These are phyloP conservation scores for Podospora conica DNA, from an alignment of 495 filamentous ascomycete species.

Conservation along the genomic window DNA sequence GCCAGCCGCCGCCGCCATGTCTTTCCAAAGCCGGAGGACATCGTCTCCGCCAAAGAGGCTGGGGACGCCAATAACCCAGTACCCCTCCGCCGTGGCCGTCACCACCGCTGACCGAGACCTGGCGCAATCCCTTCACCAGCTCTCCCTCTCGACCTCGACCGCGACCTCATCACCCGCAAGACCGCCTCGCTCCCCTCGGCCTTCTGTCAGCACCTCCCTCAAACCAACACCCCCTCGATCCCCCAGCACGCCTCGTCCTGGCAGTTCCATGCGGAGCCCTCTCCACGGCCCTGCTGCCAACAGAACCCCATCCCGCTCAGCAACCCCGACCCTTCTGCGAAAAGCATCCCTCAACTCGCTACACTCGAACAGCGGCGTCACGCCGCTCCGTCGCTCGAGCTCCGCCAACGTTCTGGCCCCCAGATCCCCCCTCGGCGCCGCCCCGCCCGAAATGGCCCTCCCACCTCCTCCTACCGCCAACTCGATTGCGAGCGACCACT, in stretches of 20 bases:
- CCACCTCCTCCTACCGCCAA: conserved; percentile 51
- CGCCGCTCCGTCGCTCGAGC: conserved; percentile 45
- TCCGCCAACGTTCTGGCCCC: conserved; percentile 44
- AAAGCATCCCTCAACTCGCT: conserved; percentile 55
- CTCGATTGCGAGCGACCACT: conserved; percentile 62
- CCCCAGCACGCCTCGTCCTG: conserved; percentile 32
- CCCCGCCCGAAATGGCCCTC: conserved; percentile 35
- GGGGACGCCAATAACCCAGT: conserved; percentile 14
- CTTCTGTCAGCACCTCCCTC: conserved; percentile 15
- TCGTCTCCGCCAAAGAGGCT: conserved; percentile 8
- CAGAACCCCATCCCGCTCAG: conserved; percentile 39
- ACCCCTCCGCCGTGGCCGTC: conserved; percentile 13
- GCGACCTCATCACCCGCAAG: conserved; percentile 22
- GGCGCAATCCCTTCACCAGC: conserved; percentile 35
- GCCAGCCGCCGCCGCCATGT: neutral
- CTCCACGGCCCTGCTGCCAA: conserved; percentile 40
- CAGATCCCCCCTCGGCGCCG: conserved; percentile 31
- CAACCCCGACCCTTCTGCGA: conserved; percentile 41
- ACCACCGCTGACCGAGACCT: conserved; percentile 27
- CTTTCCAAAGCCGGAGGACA: neutral
- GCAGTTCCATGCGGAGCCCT: conserved; percentile 42
- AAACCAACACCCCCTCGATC: conserved; percentile 22
- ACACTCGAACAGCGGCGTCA: conserved; percentile 36
- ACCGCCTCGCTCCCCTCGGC: conserved; percentile 22
- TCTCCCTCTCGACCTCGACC: conserved; percentile 32